Conservation (phyloP, 768 basidiomycete species). For the Candolleomyces eurysporus region DNA sequence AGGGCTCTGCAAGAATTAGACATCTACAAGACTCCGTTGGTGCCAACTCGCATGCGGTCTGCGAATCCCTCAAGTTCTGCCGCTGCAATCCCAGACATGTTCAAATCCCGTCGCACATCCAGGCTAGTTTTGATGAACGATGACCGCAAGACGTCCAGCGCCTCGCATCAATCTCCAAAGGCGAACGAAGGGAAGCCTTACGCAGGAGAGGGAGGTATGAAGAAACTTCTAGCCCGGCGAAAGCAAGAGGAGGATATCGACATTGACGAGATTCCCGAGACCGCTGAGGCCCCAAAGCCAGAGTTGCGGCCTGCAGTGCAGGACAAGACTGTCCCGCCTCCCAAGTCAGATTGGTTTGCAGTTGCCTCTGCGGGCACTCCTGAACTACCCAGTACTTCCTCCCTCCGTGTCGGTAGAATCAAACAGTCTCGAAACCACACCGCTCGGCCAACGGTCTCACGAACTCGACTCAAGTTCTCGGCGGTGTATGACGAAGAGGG, state of each 20-base stretch:
- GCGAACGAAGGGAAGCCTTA: constrained; percentile 70
- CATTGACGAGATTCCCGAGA: constrained; percentile 26
- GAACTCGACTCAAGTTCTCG: constrained; percentile 56
- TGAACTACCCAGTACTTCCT: constrained; percentile 37
- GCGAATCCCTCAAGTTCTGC: constrained; percentile 31
- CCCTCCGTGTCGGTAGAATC: constrained; percentile 64
- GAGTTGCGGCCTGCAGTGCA: constrained; percentile 9
- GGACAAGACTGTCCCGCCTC: neutral
- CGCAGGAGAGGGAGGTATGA: constrained; percentile 76
- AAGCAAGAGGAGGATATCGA: constrained; percentile 37
- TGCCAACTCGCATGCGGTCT: constrained; percentile 58
- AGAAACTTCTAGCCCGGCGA: constrained; percentile 66
- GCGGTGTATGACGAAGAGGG: constrained; percentile 55
- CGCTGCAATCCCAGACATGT: constrained; percentile 56
- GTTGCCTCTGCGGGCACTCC: constrained; percentile 26
- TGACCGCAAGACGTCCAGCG: constrained; percentile 47
- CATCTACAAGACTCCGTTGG: constrained; percentile 74
- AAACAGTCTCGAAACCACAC: constrained; percentile 59
- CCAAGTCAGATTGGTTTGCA: constrained; percentile 26
- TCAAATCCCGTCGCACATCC: constrained; percentile 48
- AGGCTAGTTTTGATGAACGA: constrained; percentile 58
- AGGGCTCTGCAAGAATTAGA: constrained; percentile 70
- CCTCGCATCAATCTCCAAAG: constrained; percentile 36
- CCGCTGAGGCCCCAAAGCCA: constrained; percentile 14
- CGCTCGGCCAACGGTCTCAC: constrained; percentile 47